A percentile compares a stretch with the other conserved stretches of the same genome.
phyloP scores from a whole-genome alignment of 2,329 filamentous ascomycete species.

The Escovopsis sp. region DNA sequence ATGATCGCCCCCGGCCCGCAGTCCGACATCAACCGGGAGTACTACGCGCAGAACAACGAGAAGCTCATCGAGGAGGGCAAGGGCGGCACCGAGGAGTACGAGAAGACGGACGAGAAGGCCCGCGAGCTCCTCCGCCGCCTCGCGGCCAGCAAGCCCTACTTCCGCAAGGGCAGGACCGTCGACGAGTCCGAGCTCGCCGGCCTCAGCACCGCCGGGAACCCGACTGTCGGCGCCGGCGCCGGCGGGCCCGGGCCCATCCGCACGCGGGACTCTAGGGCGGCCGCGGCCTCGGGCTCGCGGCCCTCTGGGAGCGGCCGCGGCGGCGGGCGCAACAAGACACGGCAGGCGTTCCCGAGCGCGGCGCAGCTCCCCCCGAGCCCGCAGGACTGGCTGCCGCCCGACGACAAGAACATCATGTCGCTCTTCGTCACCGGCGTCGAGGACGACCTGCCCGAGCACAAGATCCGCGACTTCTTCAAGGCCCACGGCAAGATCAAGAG shows the following conservation, averaged over 20 bases:
- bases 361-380: conserved; percentile 66
- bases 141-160: conserved; percentile 89
- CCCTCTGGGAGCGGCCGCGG: conserved; percentile 9
- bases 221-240: conserved; percentile 39
- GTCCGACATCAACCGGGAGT: conserved; percentile 89
- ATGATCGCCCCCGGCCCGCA: conserved; percentile 92
- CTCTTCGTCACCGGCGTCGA: conserved; percentile 92
- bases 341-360: conserved; percentile 50
- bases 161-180: conserved; percentile 69
- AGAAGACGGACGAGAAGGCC: conserved; percentile 94
- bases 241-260: conserved; percentile 65
- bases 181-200: conserved; percentile 36
- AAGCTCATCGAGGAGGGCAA: conserved; percentile 86
- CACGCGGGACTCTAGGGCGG: conserved; percentile 49
- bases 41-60: conserved; percentile 95
- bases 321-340: conserved; percentile 18
- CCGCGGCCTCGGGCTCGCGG: conserved; percentile 32
- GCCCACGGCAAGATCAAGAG: conserved; percentile 82
- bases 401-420: conserved; percentile 76
- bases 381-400: conserved; percentile 73
- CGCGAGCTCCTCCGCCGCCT: conserved; percentile 72
- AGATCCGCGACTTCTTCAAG: conserved; percentile 80
- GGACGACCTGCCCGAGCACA: conserved; percentile 87
- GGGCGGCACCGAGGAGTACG: conserved; percentile 75
- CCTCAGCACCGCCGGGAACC: conserved; percentile 28